phyloP scores from a whole-genome alignment of 768 basidiomycete species.

The Boletus fagicola region DNA sequence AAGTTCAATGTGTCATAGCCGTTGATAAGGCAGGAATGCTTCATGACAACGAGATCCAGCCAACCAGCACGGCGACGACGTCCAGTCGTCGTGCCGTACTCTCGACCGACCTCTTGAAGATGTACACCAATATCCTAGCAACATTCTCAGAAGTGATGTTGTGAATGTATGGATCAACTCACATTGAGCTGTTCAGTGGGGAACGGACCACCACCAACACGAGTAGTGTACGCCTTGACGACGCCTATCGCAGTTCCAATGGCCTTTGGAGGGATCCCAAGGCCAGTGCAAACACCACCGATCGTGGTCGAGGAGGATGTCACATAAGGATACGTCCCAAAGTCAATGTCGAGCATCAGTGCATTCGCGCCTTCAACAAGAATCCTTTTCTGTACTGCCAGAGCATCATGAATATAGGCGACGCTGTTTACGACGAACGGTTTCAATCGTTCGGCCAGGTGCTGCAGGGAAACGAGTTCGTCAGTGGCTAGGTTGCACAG shows the following conservation, averaged over 20 bases:
- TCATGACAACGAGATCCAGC: slow-evolving; percentile 95
- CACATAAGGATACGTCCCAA: slow-evolving; percentile 97
- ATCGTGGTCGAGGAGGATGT: slow-evolving; percentile 92
- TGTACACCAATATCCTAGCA: slow-evolving; percentile 74
- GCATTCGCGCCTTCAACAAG: slow-evolving; percentile 98
- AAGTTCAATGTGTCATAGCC: slow-evolving; percentile 93
- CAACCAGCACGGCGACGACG: slow-evolving; percentile 92
- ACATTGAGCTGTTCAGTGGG: slow-evolving; percentile 94
- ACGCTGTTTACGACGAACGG: slow-evolving; percentile 92
- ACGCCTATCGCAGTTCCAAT: slow-evolving; percentile 91
- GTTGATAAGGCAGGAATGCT: slow-evolving; percentile 90
- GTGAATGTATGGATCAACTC: slow-evolving; percentile 25
- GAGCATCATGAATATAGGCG: slow-evolving; percentile 76
- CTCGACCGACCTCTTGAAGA: slow-evolving; percentile 90
- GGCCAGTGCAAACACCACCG: slow-evolving; percentile 94
- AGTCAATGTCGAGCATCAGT: slow-evolving; percentile 97
- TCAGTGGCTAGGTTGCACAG: neutral
- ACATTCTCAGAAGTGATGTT: neutral
- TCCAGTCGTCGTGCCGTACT: slow-evolving; percentile 92
- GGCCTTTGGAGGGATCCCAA: slow-evolving; percentile 91
- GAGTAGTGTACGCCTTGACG: slow-evolving; percentile 96
- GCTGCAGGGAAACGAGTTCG: slow-evolving; percentile 39
- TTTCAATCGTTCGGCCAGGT: slow-evolving; percentile 75
- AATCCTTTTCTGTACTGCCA: slow-evolving; percentile 71
- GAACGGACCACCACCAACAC: slow-evolving; percentile 98